Conservation (phyloP, 495 filamentous ascomycete species). For the Tuber calosporum region DNA sequence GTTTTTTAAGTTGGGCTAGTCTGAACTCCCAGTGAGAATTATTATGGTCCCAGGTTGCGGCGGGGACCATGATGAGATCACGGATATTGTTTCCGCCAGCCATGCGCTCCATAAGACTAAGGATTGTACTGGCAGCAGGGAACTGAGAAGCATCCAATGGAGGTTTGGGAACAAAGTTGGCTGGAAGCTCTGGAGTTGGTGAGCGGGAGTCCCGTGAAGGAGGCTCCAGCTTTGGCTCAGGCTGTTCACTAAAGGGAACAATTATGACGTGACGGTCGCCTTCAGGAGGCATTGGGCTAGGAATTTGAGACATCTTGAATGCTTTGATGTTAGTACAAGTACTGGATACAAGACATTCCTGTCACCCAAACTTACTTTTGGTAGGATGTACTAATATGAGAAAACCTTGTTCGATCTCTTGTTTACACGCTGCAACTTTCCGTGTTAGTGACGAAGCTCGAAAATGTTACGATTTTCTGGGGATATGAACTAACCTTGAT, state of each 20-base stretch:
- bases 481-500: not conserved
- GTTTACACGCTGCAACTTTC: not conserved
- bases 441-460: not conserved
- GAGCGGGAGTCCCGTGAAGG: conserved; percentile 17
- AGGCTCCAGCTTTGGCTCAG: conserved; percentile 9
- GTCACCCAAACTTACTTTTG: not conserved
- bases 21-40: conserved; percentile 30
- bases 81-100: conserved; percentile 17
- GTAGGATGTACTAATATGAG: not conserved
- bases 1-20: conserved; percentile 12
- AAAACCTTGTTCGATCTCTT: not conserved
- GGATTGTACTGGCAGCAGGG: conserved; percentile 29
- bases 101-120: conserved; percentile 18
- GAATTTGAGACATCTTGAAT: conserved; percentile 12
- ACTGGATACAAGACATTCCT: not conserved
- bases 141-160: conserved; percentile 25
- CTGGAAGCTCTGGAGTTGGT: conserved; percentile 27
- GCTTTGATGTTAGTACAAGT: not conserved
- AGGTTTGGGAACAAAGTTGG: conserved; percentile 27
- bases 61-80: conserved; percentile 26
- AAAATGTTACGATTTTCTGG: not conserved
- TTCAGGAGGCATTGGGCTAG: conserved; percentile 21
- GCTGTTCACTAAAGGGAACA: conserved; percentile 17
- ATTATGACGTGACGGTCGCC: conserved; percentile 30
- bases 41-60: conserved; percentile 29